Percentiles rank a stretch among this genome's conserved stretches.
Conservation (phyloP, 176 grass and related monocot genomes). For the Ensete ventricosum region DNA sequence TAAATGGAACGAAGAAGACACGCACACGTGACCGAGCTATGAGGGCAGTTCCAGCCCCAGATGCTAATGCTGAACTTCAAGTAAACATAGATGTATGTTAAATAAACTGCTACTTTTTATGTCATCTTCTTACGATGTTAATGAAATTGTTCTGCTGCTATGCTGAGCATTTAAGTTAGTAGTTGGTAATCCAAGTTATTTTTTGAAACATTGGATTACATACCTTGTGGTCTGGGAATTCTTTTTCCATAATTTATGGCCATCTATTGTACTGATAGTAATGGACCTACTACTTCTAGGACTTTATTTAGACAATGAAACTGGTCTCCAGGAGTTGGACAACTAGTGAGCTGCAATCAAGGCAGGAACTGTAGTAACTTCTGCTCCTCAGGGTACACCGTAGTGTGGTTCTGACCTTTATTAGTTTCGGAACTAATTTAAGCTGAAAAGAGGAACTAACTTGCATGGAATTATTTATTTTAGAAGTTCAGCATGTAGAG, state of each 20-base stretch:
- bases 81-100: constrained; percentile 8
- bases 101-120: neutral
- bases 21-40: constrained; percentile 1
- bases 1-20: neutral
- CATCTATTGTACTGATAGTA: neutral
- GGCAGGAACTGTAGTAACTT: neutral
- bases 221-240: neutral
- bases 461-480: neutral
- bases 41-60: constrained; percentile 8
- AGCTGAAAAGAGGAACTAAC: neutral
- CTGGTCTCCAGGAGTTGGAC: neutral
- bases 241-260: neutral
- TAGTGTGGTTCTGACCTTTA: neutral
- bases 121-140: neutral
- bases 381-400: neutral
- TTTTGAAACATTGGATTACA: neutral
- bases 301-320: too few species aligned
- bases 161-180: neutral
- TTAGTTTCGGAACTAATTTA: neutral
- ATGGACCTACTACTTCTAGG: neutral
- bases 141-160: neutral
- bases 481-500: neutral
- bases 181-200: neutral
- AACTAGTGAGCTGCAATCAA: neutral
- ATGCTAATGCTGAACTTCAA: constrained; percentile 13